These are phyloP conservation scores for Paramecium pentaurelia DNA, from an alignment of 73 alveolate genomes.

Conservation along the genomic window DNA sequence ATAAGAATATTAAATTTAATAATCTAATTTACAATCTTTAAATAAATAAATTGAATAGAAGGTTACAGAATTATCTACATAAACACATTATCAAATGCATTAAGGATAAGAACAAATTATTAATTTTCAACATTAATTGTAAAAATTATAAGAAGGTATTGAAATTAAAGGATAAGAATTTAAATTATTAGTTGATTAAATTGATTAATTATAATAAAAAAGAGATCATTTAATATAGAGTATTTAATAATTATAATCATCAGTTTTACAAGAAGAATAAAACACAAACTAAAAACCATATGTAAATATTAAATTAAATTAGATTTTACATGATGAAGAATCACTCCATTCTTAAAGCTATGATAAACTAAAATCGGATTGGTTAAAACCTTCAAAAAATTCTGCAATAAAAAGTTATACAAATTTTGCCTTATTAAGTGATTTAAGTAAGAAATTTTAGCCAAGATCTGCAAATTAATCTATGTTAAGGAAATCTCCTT, in stretches of 20 bases:
- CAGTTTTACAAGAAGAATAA: background rate
- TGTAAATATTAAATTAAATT: background rate
- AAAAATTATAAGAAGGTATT: background rate
- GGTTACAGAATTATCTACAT: slow-evolving; percentile 26
- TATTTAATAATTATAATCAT: background rate
- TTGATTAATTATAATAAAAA: background rate
- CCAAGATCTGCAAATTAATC: slow-evolving; percentile 39
- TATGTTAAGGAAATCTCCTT: background rate
- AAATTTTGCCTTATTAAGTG: background rate
- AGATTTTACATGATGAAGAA: slow-evolving; percentile 40
- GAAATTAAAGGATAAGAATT: slow-evolving; percentile 36
- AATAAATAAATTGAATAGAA: slow-evolving; percentile 28
- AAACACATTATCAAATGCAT: background rate
- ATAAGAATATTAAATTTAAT: slow-evolving; percentile 3
- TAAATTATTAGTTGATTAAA: slow-evolving; percentile 34
- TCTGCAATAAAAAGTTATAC: slow-evolving; percentile 19
- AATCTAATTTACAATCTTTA: slow-evolving; percentile 3
- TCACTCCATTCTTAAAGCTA: background rate
- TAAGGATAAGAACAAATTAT: background rate
- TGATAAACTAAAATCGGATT: background rate
- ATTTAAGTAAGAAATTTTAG: background rate
- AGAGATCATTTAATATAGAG: background rate
- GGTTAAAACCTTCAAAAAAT: background rate
- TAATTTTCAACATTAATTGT: background rate
- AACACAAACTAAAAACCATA: background rate